phyloP scores from a whole-genome alignment of 2,329 filamentous ascomycete species.

The Rutstroemia sp. region DNA sequence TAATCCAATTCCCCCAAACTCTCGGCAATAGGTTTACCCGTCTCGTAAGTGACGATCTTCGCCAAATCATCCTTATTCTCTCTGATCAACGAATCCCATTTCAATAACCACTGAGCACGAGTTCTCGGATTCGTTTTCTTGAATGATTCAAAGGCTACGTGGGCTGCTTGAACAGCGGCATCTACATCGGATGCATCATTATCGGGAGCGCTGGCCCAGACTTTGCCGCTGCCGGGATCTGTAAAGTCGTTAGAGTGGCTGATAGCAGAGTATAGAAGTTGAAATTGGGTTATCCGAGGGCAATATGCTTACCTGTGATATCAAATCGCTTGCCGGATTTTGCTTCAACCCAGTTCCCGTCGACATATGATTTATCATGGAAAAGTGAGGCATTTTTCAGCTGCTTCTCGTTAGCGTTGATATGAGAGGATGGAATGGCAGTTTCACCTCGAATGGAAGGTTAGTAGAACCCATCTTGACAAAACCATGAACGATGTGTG shows the following conservation, averaged over 20 bases:
- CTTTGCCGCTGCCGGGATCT: slow-evolving; percentile 40
- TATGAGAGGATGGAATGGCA: background rate
- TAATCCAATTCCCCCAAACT: slow-evolving; percentile 46
- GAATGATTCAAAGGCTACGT: slow-evolving; percentile 54
- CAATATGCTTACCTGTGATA: slow-evolving; percentile 37
- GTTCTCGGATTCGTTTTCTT: slow-evolving; percentile 51
- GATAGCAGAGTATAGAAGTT: background rate
- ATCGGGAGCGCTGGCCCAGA: slow-evolving; percentile 36
- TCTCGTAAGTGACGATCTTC: slow-evolving; percentile 53
- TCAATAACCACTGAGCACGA: slow-evolving; percentile 54
- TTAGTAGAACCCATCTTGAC: slow-evolving; percentile 6
- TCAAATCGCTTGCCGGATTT: slow-evolving; percentile 51
- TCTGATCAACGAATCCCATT: slow-evolving; percentile 58
- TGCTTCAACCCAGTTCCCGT: slow-evolving; percentile 47
- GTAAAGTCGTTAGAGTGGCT: background rate
- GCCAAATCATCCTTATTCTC: slow-evolving; percentile 56
- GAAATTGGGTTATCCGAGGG: background rate
- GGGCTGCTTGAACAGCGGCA: slow-evolving; percentile 48
- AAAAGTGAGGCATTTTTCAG: slow-evolving; percentile 48
- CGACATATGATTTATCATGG: slow-evolving; percentile 44
- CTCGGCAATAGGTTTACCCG: slow-evolving; percentile 45
- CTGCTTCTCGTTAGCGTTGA: slow-evolving; percentile 26
- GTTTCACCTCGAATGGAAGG: slow-evolving; percentile 12
- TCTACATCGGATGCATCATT: slow-evolving; percentile 51
- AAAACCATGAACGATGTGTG: background rate